Base-by-base conservation (phyloP, 2,329 filamentous ascomycete species). In the Parasarocladium wereldwijsianum region DNA sequence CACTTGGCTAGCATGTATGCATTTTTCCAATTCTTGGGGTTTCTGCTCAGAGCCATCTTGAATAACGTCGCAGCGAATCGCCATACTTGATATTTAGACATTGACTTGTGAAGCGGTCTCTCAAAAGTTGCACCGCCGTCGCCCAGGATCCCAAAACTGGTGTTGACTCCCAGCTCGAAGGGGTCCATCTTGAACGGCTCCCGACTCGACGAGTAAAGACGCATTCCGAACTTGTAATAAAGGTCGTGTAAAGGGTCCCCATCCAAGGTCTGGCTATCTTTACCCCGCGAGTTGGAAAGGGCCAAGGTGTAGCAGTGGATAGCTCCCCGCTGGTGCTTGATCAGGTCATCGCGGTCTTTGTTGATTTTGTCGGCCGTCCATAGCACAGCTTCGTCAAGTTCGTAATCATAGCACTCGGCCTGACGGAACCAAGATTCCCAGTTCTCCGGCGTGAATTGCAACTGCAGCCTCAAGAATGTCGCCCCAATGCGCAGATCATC, bases 361-460 rank as follows among this genome's bases (percentile, higher is more conserved):
- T 93, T 93, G 54, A 93, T 76, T 52, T 92, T 93, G 41, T 93
- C 84, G 1, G 84, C 81, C 13, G 77, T 80, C 85, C 85, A 93
- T 5, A 86, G 70, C 5, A 92, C 80, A 6, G 76, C 72, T 50
- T 93, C 85, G 38, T 93, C 85, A 10, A 93, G 60, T 43, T 92
- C 84, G 29, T 82, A 78, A 50, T 93, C 85, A 43, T 84, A 86
- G 28, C 80, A 83, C 49, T 93, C 84, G 0, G 78, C 85, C 15
- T 93, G 66, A 9, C 83, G 71, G 49, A 87, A 90, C 85, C 85
- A 93, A 0, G 81, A 79, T 48, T 93, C 81, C 85, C 85, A 93
- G 33, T 76, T 73, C 23, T 84, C 76, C 3, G 74, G 70, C 2
- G 77, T 83, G 47, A 83, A 84, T 40, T 93, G 83, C 2, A 93